These are phyloP conservation scores for Schrenkiella parvula DNA, from an alignment of 345 rosid species.

Conservation along the genomic window DNA sequence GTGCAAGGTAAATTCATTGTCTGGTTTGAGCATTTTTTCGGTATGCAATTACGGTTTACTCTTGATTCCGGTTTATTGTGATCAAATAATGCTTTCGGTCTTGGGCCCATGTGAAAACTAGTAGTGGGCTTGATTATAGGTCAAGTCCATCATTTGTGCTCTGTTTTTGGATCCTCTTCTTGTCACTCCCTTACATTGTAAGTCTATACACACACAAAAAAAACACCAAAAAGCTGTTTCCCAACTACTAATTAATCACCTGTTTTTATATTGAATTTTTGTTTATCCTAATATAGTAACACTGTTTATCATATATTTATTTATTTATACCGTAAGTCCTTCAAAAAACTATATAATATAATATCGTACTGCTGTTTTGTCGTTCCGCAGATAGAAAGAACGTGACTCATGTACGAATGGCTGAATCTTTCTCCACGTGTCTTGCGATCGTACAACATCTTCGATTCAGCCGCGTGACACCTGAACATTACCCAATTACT, in stretches of 20 bases:
- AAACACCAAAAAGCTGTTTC: background rate
- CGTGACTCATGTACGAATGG: conserved; percentile 31
- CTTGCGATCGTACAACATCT: background rate
- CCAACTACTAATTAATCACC: background rate
- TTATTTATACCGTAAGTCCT: background rate
- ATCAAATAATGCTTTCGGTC: background rate
- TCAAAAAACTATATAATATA: background rate
- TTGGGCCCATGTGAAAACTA: background rate
- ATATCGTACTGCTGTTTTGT: background rate
- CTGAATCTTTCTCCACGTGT: conserved; percentile 24
- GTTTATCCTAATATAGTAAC: background rate
- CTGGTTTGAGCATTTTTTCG: background rate
- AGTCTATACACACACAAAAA: background rate
- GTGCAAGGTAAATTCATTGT: conserved; percentile 12
- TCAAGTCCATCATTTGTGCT: background rate
- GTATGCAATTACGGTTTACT: background rate
- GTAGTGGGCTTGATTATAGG: background rate
- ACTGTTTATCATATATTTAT: background rate
- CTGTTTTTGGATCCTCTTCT: conserved; percentile 9
- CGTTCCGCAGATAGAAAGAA: conserved; percentile 18
- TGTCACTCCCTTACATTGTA: background rate
- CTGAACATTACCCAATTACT: conserved; percentile 17
- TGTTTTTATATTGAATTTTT: background rate
- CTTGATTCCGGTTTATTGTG: background rate
- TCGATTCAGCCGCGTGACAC: conserved; percentile 21